Evolutionary conservation across 2,329 filamentous ascomycete species (phyloP), one percentile per base, ranked within the genome.

Genomic region (Cladophialophora carrionii): DNA sequence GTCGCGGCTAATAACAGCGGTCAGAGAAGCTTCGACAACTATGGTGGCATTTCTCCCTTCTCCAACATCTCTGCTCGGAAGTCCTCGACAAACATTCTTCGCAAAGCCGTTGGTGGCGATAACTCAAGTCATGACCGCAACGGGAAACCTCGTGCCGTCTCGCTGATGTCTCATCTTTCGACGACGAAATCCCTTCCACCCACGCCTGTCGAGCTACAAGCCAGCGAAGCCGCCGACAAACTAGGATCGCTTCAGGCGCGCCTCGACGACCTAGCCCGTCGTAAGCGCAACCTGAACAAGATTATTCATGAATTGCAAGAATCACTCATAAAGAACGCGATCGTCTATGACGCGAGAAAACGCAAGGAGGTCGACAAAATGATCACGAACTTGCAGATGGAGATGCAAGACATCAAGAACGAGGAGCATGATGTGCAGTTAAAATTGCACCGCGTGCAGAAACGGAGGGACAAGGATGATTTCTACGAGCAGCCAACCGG

Each of bases 361-460:
- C 78, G 81, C 46, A 79, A 81, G 26, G 80, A 82, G 64, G 84
- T 85, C 68, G 84, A 84, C 73, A 80, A 78, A 72, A 91, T 90
- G 74, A 86, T 95, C 0, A 85, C 88, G 68, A 82, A 80, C 24
- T 80, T 93, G 58, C 84, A 84, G 64, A 77, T 78, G 57, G 89
- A 93, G 74, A 82, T 94, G 41, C 85, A 88, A 3, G 90, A 92
- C 68, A 85, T 95, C 29, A 85, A 87, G 76, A 83, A 87, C 68
- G 88, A 94, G 76, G 89, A 92, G 76, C 89, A 94, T 73, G 90
- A 95, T 62, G 78, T 93, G 49, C 91, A 91, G 0, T 78, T 95
- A 72, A 88, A 88, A 76, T 80, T 95, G 61, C 86, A 91, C 74
- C 81, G 89, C 24, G 88, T 89, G 9, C 89, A 90, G 78, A 93